Conservation (phyloP, 257 asterid species). For the Phtheirospermum japonicum region DNA sequence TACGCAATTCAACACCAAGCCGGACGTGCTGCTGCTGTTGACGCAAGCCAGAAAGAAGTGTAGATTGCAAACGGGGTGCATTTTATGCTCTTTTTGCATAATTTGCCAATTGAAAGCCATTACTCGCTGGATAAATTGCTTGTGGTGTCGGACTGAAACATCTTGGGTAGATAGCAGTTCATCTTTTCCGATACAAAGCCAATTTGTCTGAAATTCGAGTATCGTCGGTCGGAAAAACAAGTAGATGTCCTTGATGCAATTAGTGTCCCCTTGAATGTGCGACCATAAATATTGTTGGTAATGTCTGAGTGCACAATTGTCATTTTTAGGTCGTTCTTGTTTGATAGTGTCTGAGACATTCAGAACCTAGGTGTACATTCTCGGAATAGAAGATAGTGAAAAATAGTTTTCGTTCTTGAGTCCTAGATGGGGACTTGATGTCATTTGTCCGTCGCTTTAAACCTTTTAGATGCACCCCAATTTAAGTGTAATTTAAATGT, state of each 20-base stretch:
- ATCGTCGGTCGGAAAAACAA: background rate
- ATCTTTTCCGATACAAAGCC: slow-evolving; percentile 2
- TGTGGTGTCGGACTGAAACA: slow-evolving; percentile 22
- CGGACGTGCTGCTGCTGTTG: slow-evolving; percentile 40
- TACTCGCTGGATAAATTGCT: slow-evolving; percentile 11
- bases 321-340: slow-evolving; percentile 2
- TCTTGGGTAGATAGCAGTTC: background rate
- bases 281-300: slow-evolving; percentile 12
- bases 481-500: too few relatives aligned
- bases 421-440: too few relatives aligned
- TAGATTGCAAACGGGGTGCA: slow-evolving; percentile 26
- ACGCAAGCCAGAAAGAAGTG: slow-evolving; percentile 38
- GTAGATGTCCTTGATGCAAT: slow-evolving; percentile 7
- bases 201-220: slow-evolving; percentile 9
- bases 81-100: background rate
- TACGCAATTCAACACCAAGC: slow-evolving; percentile 56
- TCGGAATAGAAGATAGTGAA: background rate
- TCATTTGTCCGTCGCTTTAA: too few relatives aligned
- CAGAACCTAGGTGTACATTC: background rate
- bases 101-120: background rate
- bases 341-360: background rate
- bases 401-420: background rate
- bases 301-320: background rate
- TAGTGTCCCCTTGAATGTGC: slow-evolving; percentile 2
- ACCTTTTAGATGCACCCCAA: too few relatives aligned